Evolutionary conservation across 1,284 basidiomycete species (phyloP).

Genomic region (Ustilago sp.): DNA sequence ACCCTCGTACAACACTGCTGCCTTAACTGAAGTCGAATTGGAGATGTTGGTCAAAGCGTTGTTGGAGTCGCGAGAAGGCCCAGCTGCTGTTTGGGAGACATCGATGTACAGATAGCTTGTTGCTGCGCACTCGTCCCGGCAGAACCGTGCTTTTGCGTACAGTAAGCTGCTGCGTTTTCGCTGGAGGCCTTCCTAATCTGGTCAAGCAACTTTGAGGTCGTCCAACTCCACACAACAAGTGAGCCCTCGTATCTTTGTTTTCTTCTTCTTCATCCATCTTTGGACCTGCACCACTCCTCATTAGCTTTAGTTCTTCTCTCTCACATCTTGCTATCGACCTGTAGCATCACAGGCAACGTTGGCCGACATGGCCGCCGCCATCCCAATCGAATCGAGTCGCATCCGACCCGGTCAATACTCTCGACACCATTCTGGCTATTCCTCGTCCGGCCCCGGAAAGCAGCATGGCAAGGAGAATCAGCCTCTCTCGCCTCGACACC

Average conservation of each 20-base stretch:
- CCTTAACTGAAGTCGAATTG: neutral
- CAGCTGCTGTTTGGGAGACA: neutral
- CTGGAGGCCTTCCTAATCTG: slow-evolving; percentile 24
- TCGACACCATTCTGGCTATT: slow-evolving; percentile 25
- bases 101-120: slow-evolving; percentile 37
- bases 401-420: slow-evolving; percentile 53
- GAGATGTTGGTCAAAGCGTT: slow-evolving; percentile 1
- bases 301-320: neutral
- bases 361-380: slow-evolving; percentile 35
- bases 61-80: slow-evolving; percentile 12
- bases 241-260: neutral
- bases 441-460: slow-evolving; percentile 9
- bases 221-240: slow-evolving; percentile 16
- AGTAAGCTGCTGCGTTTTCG: neutral
- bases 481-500: slow-evolving; percentile 15
- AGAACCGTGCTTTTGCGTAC: slow-evolving; percentile 22
- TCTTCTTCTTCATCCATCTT: slow-evolving; percentile 11
- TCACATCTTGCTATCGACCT: neutral
- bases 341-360: slow-evolving; percentile 2
- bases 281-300: neutral
- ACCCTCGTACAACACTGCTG: slow-evolving; percentile 1
- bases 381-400: slow-evolving; percentile 25
- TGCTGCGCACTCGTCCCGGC: slow-evolving; percentile 21
- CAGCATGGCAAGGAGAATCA: slow-evolving; percentile 45
- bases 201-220: neutral